Base-by-base conservation (phyloP, 768 basidiomycete species). In the Lactarius sanguifluus region DNA sequence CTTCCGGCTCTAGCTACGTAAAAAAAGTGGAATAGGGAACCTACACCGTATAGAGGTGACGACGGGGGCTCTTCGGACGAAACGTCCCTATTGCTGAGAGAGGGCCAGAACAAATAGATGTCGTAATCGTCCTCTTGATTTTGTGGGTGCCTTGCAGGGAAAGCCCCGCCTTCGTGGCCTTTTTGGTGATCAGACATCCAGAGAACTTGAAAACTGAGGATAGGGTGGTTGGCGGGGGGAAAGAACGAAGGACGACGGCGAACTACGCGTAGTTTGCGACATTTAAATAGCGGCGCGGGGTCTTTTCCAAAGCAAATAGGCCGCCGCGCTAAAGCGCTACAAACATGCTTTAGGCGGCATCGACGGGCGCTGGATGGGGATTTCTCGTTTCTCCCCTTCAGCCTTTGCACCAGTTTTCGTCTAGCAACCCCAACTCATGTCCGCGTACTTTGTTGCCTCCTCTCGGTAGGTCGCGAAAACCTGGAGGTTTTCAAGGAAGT, bases 231-330 rank as follows among this genome's bases (percentile, higher is more conserved):
- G 36, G 41, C 28, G n/a, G 41, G 32, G 16, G 25, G 15, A 41
- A 57, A 18, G 18, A 64, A 56, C 32, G 36, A 59, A 32, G 41
- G 9, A 41, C 16, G 36, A 64, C 52, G 66, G 66, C 16, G 58
- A 67, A 55, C 54, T 59, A 23, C 16, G 13, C 36, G 30, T 20
- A 28, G 8, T 60, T 56, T 40, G 58, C 9, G 57, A 25, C 66
- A 64, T 67, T 66, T 67, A 59, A 59, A 67, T 59, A 55, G 25
- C 15, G 54, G 43, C 57, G 58, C 66, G 66, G 66, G 56, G 66
- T 67, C 57, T 64, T 60, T 50, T 41, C 32, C 52, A 55, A 47
- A 55, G 57, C 13, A 64, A 54, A 45, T 40, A 56, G 15, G 55
- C 41, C 23, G 52, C 32, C 56, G 58, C 38, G 57, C 45, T 52